phyloP scores from a whole-genome alignment of 1,284 basidiomycete genomes.

The Stereum hirsutum region DNA sequence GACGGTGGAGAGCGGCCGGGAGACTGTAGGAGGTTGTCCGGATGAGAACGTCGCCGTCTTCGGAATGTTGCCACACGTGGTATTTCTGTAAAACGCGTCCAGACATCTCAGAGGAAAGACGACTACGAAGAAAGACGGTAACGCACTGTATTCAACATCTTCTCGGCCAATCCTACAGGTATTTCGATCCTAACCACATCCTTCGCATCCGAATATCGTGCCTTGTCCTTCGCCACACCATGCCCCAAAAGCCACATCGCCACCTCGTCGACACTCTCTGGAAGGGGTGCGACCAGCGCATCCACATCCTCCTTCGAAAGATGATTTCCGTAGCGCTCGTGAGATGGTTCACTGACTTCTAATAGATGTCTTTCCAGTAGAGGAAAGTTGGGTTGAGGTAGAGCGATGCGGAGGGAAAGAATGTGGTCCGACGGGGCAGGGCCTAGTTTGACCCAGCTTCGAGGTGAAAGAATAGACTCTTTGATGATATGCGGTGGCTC shows the following conservation, averaged over 20 bases:
- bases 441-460: conserved; percentile 37
- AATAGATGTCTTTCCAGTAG: conserved; percentile 50
- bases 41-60: conserved; percentile 44
- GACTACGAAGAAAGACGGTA: not conserved
- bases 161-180: conserved; percentile 52
- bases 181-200: conserved; percentile 63
- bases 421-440: conserved; percentile 35
- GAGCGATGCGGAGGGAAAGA: conserved; percentile 53
- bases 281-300: conserved; percentile 44
- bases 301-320: conserved; percentile 57
- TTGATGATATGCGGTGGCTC: conserved; percentile 18
- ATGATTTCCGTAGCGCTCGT: conserved; percentile 48
- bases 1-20: conserved; percentile 47
- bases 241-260: conserved; percentile 40
- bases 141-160: conserved; percentile 26
- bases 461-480: conserved; percentile 33
- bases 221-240: conserved; percentile 35
- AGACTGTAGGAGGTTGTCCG: conserved; percentile 65
- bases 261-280: conserved; percentile 41
- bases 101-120: conserved; percentile 29
- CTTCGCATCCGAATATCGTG: conserved; percentile 45
- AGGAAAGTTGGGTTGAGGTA: conserved; percentile 53
- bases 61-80: conserved; percentile 41
- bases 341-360: conserved; percentile 46
- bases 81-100: conserved; percentile 7